phyloP scores from a whole-genome alignment of 768 basidiomycete species.

The Mycena galopus region DNA sequence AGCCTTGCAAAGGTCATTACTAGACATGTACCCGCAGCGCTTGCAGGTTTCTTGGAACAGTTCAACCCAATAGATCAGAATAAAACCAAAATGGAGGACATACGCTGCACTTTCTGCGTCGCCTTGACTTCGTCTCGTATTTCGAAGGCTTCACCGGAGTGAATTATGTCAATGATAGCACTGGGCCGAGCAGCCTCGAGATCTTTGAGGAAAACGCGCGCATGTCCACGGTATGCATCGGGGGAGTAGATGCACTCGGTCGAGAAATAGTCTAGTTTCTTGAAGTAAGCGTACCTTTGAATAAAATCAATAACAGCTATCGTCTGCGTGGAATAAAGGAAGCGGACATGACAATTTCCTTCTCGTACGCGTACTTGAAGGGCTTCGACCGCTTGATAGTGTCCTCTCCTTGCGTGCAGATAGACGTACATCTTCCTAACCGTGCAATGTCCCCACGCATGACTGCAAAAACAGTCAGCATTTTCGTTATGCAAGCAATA shows the following conservation, averaged over 20 bases:
- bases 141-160: slow-evolving; percentile 94
- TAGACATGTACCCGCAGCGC: slow-evolving; percentile 95
- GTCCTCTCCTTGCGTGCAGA: slow-evolving; percentile 96
- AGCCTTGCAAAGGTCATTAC: slow-evolving; percentile 96
- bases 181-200: slow-evolving; percentile 94
- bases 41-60: slow-evolving; percentile 81
- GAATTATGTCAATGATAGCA: slow-evolving; percentile 97
- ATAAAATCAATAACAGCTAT: background rate
- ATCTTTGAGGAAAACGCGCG: slow-evolving; percentile 93
- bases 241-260: slow-evolving; percentile 99
- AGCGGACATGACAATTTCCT: slow-evolving; percentile 97
- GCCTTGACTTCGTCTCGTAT: slow-evolving; percentile 88
- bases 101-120: slow-evolving; percentile 87
- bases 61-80: slow-evolving; percentile 19
- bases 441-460: slow-evolving; percentile 98
- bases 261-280: slow-evolving; percentile 98
- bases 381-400: slow-evolving; percentile 97
- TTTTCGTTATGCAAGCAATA: background rate
- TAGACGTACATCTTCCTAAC: slow-evolving; percentile 91
- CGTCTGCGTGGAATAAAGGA: background rate
- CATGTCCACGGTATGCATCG: slow-evolving; percentile 98
- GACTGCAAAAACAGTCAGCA: slow-evolving; percentile 66
- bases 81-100: slow-evolving; percentile 45
- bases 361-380: slow-evolving; percentile 99
- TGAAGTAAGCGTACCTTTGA: slow-evolving; percentile 97